Base-by-base conservation (phyloP, 1,139 yeast genomes). In the Citeromyces hawaiiensis region DNA sequence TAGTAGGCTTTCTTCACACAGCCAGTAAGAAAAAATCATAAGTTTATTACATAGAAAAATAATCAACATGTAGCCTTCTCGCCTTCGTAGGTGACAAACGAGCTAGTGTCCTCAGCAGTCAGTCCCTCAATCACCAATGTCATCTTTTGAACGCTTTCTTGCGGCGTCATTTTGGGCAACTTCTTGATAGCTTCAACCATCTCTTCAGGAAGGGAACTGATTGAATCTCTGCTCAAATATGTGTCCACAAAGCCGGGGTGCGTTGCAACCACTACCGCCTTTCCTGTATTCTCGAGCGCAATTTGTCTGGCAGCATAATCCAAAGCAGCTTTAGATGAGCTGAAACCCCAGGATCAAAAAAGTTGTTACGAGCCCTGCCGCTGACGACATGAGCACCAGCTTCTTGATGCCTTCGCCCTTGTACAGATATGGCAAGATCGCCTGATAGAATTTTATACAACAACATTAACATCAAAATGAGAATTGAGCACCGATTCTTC, bases 271-370 rank as follows among this genome's bases (percentile, higher is more conserved):
- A 57, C 48, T 3, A 45, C 48, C 2, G 48, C 51, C 18, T 57
- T 55, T 1, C 36, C 41, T 14, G 43, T 44, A 16, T 49, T 42
- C 38, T 59, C 61, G 17, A 23, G 30, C 19, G 54, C 46, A 35
- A 60, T 39, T 11, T 47, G 47, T 29, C 46, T 50, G 10, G 47
- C 46, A 3, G 51, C 36, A 35, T 47, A 55, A 47, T 59, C 59
- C 41, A 60, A 37, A 1, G 61, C 61, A 13, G 64, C 63, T 42
- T 61, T 62, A 17, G 64, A 57, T n/a, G 25, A 48, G 19, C 59
- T 25, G 53, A 38, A 5, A 38, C 17, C 2, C 50, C 31, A 6
- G 45, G 8, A 9, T 50, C 49, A 4, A 45, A 9, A 29, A 36
- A 43, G 3, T 36, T 43, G n/a, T 42, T 10, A 55, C 47, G 2